Evolutionary conservation across 208 protist genomes (phyloP), one percentile per base, ranked within the genome.

Genomic region (Leishmania guyanensis): DNA sequence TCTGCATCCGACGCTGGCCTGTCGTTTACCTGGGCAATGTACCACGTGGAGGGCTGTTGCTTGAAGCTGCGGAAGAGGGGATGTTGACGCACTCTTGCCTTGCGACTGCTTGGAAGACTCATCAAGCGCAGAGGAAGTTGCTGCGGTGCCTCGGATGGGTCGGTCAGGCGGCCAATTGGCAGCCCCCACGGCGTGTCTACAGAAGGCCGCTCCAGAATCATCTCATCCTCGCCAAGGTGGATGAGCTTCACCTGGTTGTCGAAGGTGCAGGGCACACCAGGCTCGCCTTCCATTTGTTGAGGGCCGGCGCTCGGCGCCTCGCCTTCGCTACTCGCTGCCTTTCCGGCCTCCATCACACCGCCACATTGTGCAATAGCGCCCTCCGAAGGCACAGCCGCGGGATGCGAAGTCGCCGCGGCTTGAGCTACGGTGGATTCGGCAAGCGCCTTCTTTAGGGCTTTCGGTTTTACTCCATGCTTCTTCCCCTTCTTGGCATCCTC

Each of bases 171-270:
- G 26, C 83, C 82, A 29, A 94, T 76, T 51, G 79, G 54, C 53
- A 96, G 69, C 43, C 89, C 89, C 91, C 92, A 96, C 73, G 88
- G 84, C 20, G 60, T 75, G 26, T 85, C 75, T 22, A 77, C 79
- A 9, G 89, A 90, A 0, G 88, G 75, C 8, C 92, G 90, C 70
- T 87, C 80, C 60, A 92, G 85, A 26, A 89, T 75, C 85, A 96
- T 94, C 82, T 92, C 87, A n/a, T 75, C 58, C 12, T 84, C 73
- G 12, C 79, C 88, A 9, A 92, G 77, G 69, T 73, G 54, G 8
- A 89, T 77, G 39, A 96, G 85, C 36, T 77, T 80, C 33, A 94
- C 90, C 39, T 81, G 60, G 75, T 96, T 89, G 43, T 87, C 82
- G n/a, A 96, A 89, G 6, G 84, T 77, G 72, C 87, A 89, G 12